A percentile compares a stretch with the other conserved stretches of the same genome.
These are phyloP conservation scores for Rosellinia necatrix DNA, from an alignment of 2,329 filamentous ascomycete species.

Conservation along the genomic window DNA sequence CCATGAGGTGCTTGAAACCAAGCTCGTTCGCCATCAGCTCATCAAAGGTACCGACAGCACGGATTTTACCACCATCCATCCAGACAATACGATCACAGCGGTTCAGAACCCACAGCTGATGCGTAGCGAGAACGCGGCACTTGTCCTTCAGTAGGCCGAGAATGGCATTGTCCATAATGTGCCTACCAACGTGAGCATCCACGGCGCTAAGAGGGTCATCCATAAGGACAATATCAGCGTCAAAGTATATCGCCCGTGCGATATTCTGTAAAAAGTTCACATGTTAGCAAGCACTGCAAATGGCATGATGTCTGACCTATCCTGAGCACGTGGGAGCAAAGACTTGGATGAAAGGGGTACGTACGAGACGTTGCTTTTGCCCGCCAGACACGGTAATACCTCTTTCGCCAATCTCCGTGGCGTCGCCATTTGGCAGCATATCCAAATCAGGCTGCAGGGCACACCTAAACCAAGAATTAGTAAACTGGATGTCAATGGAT, in stretches of 20 bases:
- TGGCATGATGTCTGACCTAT: background rate
- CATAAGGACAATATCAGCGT: constrained; percentile 70
- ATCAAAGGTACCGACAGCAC: constrained; percentile 85
- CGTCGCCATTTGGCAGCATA: constrained; percentile 87
- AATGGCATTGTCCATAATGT: constrained; percentile 93
- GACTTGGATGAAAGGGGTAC: background rate
- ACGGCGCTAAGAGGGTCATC: constrained; percentile 72
- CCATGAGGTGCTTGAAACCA: constrained; percentile 84
- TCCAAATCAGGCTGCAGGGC: constrained; percentile 84
- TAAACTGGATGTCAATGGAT: constrained; percentile 13
- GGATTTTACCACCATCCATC: constrained; percentile 85
- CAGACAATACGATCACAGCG: constrained; percentile 91
- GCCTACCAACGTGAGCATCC: constrained; percentile 70
- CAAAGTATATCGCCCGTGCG: constrained; percentile 76
- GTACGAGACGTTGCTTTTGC: constrained; percentile 80
- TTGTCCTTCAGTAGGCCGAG: constrained; percentile 86
- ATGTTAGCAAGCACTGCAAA: background rate
- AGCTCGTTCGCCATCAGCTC: constrained; percentile 80
- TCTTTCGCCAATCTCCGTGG: constrained; percentile 91
- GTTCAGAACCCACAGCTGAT: constrained; percentile 90
- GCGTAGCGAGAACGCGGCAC: constrained; percentile 88
- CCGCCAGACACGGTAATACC: constrained; percentile 95
- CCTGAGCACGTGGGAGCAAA: background rate
- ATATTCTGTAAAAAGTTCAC: constrained; percentile 64
- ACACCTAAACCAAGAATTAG: constrained; percentile 57